Evolutionary conservation across 108 stramenopile genomes (phyloP).

Genomic region (Nitzschia sp.): DNA sequence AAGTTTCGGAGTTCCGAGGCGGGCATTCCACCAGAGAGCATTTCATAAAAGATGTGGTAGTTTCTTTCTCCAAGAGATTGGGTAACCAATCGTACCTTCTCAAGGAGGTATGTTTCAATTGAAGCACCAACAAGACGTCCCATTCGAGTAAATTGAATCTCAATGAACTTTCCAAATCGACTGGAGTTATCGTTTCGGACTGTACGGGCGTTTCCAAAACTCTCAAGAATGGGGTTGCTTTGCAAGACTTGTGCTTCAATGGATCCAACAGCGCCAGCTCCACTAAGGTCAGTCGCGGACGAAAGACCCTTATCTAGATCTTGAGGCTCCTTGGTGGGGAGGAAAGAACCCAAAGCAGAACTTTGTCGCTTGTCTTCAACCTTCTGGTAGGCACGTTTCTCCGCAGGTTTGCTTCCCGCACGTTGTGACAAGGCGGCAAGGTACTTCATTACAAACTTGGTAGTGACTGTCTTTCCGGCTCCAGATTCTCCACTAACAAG

Average conservation of each 20-base stretch:
- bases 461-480: conserved; percentile 98
- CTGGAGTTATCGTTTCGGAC: conserved; percentile 85
- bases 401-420: conserved; percentile 36
- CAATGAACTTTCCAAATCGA: conserved; percentile 93
- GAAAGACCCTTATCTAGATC: conserved; percentile 27
- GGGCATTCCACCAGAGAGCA: conserved; percentile 40
- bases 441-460: conserved; percentile 96
- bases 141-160: conserved; percentile 76
- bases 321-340: background rate
- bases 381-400: conserved; percentile 45
- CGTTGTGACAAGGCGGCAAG: conserved; percentile 78
- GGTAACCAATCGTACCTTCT: conserved; percentile 88
- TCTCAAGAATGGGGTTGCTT: conserved; percentile 95
- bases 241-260: conserved; percentile 89
- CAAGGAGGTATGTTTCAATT: conserved; percentile 91
- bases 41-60: conserved; percentile 92
- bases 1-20: conserved; percentile 50
- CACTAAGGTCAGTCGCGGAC: conserved; percentile 17
- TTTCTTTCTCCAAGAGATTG: conserved; percentile 86
- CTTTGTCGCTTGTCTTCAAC: conserved; percentile 27
- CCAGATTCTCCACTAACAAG: conserved; percentile 89
- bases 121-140: conserved; percentile 76
- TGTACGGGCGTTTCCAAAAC: conserved; percentile 94
- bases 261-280: conserved; percentile 25
- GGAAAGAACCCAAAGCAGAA: conserved; percentile 8